Percentiles rank a stretch among this genome's conserved stretches.
Conservation (phyloP, 2,329 filamentous ascomycete species). For the Aphanoascus verrucosus region DNA sequence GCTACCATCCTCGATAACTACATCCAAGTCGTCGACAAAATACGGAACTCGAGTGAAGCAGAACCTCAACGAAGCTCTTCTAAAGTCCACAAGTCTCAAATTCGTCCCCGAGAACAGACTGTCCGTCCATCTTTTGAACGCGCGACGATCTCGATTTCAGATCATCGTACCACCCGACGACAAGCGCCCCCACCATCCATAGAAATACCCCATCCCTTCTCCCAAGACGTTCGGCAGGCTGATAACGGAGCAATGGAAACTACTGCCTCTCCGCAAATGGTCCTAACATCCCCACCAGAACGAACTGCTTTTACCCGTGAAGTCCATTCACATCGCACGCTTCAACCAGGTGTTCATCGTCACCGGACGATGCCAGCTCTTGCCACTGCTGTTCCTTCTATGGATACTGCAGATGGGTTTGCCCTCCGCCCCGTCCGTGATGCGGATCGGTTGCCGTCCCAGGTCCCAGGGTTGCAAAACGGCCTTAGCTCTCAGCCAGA, state of each 20-base stretch:
- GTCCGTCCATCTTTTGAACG: conserved; percentile 31
- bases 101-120: conserved; percentile 23
- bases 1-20: conserved; percentile 98
- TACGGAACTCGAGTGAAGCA: conserved; percentile 71
- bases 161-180: conserved; percentile 55
- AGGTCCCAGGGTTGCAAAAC: conserved; percentile 58
- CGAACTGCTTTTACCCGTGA: conserved; percentile 53
- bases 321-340: conserved; percentile 39
- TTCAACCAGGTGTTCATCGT: conserved; percentile 39
- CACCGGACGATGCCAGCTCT: conserved; percentile 55
- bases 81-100: conserved; percentile 22
- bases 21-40: conserved; percentile 89
- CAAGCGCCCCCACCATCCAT: conserved; percentile 77
- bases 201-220: conserved; percentile 56
- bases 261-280: conserved; percentile 52
- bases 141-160: conserved; percentile 45
- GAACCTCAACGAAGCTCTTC: conserved; percentile 50
- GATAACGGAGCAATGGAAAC: conserved; percentile 48
- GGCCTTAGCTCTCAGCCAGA: conserved; percentile 79
- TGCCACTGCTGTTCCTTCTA: conserved; percentile 54
- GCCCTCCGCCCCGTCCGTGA: conserved; percentile 68
- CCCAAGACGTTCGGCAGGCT: conserved; percentile 37
- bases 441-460: conserved; percentile 70
- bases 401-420: conserved; percentile 62
- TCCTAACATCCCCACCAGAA: conserved; percentile 60